Conservation (phyloP, 108 stramenopile species). For the Discostella pseudostelligera region DNA sequence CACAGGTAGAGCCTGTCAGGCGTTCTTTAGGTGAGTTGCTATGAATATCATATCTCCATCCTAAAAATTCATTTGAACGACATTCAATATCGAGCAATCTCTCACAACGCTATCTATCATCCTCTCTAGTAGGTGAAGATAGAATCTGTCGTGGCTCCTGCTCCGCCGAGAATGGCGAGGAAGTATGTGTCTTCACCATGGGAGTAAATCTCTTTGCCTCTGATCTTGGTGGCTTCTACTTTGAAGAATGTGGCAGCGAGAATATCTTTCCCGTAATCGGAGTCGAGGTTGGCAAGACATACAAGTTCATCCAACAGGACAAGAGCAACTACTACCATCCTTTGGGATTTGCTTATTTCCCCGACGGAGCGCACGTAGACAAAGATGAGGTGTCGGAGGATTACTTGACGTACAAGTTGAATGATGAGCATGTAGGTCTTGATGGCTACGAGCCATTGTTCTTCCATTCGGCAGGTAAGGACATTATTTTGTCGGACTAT, state of each 20-base stretch:
- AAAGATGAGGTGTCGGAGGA: conserved; percentile 19
- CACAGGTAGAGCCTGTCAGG: neutral
- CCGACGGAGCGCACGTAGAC: conserved; percentile 31
- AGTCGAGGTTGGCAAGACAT: conserved; percentile 73
- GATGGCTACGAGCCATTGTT: conserved; percentile 80
- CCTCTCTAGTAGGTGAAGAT: neutral
- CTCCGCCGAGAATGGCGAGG: conserved; percentile 3
- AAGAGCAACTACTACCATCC: conserved; percentile 82
- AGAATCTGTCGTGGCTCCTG: conserved; percentile 29
- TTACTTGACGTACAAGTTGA: conserved; percentile 24
- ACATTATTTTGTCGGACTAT: neutral
- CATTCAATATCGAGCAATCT: too few relatives aligned
- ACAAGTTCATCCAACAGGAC: conserved; percentile 70
- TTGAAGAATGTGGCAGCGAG: conserved; percentile 76
- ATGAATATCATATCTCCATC: neutral
- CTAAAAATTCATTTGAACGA: neutral
- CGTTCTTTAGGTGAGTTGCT: conserved; percentile 8
- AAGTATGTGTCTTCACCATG: conserved; percentile 19
- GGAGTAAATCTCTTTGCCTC: conserved; percentile 41
- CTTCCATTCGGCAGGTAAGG: conserved; percentile 55
- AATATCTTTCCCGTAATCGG: conserved; percentile 75
- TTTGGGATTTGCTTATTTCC: conserved; percentile 72
- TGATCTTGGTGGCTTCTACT: conserved; percentile 67
- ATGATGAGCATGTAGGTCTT: conserved; percentile 74
- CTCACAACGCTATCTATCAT: neutral